Base-by-base conservation (phyloP, 2,329 filamentous ascomycete species). In the Leptographium wingfieldii region DNA sequence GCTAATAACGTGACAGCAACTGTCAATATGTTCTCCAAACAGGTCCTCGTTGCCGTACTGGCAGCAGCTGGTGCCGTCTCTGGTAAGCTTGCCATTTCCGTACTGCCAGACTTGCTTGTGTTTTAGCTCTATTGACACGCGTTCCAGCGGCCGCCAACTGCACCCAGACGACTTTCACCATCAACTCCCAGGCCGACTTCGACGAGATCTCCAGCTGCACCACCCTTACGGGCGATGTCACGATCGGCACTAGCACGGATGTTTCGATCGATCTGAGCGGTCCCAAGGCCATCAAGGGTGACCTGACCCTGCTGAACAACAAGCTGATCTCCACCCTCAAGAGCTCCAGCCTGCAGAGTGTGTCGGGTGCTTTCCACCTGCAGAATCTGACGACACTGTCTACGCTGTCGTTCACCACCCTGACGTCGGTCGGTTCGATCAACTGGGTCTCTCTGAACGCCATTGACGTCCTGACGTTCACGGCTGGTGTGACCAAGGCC, bases 321-420 rank as follows among this genome's bases (percentile, higher is more conserved):
- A 77, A 80, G 64, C 67, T 70, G 9, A 65, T 96, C 63, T 82
- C 82, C 68, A 79, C 77, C 60, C 73, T 96, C 63, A 73, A 76
- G 58, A 86, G 83, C 64, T 71, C 74, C 63, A 77, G 79, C 59
- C 78, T 97, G 64, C 70, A 74, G 65, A 75, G 76, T 57, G 88
- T 99, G 69, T 80, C 78, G 55, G 85, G 87, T 56, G 73, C 71
- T n/a, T 91, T 96, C 77, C 73, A 76, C 61, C 76, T 97, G 64
- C 75, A 80, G 66, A 83, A 83, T 65, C 77, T 90, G 60, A 88
- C 85, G 63, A 76, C 82, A 43, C 79, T 99, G 60, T 83, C 80
- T 67, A 80, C 76, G 60, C 77, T 97, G 62, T 77, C 73, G 66
- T 85, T 96, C 76, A 75, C 79, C 61, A 68, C 75, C 31, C 84